Conservation (phyloP, 495 filamentous ascomycete genomes). For the Talaromyces borbonicus region DNA sequence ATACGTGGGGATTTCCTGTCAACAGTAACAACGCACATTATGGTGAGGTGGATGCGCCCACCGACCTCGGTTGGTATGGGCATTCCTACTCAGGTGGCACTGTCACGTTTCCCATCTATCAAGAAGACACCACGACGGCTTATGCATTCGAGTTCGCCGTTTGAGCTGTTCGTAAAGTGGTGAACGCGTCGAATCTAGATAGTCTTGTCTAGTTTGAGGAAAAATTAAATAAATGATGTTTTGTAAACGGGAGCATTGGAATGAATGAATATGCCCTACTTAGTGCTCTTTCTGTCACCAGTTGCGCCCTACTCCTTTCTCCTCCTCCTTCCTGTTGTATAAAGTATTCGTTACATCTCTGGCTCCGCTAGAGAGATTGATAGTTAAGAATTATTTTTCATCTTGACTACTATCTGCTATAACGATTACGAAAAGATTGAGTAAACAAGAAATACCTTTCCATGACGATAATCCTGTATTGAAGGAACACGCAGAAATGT, state of each 20-base stretch:
- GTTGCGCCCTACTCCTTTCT: not conserved
- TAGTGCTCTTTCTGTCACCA: not conserved
- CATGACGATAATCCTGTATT: too few species aligned
- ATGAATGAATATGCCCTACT: not conserved
- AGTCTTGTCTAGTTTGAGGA: too few species aligned
- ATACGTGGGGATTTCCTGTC: conserved; percentile 16
- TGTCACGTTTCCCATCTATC: conserved; percentile 26
- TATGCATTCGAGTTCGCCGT: conserved; percentile 26
- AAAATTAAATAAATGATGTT: not conserved
- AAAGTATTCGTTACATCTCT: not conserved
- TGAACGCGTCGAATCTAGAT: not conserved
- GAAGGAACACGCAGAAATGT: too few species aligned
- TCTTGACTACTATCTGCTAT: too few species aligned
- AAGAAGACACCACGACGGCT: conserved; percentile 21
- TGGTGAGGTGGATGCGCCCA: conserved; percentile 21
- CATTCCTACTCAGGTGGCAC: conserved; percentile 21
- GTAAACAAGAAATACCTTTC: too few species aligned
- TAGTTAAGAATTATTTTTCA: too few species aligned
- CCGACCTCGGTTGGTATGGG: conserved; percentile 18
- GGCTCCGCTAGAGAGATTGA: not conserved
- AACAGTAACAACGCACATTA: conserved; percentile 10
- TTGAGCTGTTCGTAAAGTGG: not conserved
- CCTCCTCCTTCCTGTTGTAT: not conserved
- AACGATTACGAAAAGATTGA: too few species aligned
- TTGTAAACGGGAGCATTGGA: too few species aligned